A percentile compares a stretch with the other conserved stretches of the same genome.
Conservation (phyloP, 2,329 filamentous ascomycete species). For the Monilinia vaccinii-corymbosi region DNA sequence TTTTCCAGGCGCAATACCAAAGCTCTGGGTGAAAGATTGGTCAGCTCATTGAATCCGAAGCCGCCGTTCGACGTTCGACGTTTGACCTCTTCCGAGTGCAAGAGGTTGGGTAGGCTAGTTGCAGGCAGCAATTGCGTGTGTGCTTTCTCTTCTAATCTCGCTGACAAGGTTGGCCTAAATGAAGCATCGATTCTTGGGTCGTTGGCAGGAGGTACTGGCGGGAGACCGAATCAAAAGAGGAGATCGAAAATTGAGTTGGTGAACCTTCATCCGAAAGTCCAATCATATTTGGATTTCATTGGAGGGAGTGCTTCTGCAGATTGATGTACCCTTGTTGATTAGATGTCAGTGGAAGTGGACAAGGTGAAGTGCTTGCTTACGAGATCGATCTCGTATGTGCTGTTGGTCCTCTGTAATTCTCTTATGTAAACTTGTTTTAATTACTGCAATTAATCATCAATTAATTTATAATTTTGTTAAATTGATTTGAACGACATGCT, state of each 20-base stretch:
- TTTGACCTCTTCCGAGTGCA: neutral
- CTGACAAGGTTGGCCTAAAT: neutral
- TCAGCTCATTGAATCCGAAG: constrained; percentile 6
- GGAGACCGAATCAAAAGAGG: neutral
- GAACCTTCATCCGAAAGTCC: neutral
- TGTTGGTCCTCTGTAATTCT: too few species aligned
- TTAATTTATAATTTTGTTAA: too few species aligned
- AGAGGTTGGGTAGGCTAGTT: neutral
- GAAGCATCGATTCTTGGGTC: neutral
- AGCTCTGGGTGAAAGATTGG: constrained; percentile 5
- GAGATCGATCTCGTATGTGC: neutral
- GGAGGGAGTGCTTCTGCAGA: neutral
- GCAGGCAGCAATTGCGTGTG: constrained; percentile 5
- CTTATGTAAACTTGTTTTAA: too few species aligned
- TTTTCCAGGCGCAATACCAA: neutral
- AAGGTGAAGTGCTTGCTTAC: neutral
- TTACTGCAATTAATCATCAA: too few species aligned
- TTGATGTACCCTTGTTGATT: neutral
- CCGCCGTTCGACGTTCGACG: neutral
- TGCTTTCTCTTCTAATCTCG: constrained; percentile 1
- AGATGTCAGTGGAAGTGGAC: neutral
- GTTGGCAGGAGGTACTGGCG: neutral
- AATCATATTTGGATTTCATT: constrained; percentile 3
- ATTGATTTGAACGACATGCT: too few species aligned
- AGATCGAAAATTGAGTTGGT: neutral